Conservation (phyloP, 1,139 yeast species). For the Suhomyces panamericanus region DNA sequence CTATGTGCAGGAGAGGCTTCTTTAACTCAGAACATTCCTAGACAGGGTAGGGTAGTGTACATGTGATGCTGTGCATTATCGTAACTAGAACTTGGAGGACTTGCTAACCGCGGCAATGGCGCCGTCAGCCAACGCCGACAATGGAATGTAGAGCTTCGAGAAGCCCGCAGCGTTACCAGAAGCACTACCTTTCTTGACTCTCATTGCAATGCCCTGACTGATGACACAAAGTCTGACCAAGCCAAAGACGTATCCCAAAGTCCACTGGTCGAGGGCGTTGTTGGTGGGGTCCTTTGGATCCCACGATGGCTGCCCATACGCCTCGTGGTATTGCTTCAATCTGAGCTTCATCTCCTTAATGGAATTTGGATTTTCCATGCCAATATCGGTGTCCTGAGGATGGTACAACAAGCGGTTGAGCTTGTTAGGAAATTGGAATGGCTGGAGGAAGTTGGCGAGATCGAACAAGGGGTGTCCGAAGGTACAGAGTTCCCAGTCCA, state of each 20-base stretch:
- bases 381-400: slow-evolving; percentile 36
- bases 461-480: slow-evolving; percentile 69
- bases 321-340: slow-evolving; percentile 29
- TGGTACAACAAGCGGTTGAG: slow-evolving; percentile 31
- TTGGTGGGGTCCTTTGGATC: slow-evolving; percentile 32
- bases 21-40: too few relatives aligned
- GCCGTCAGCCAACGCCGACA: slow-evolving; percentile 40
- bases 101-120: slow-evolving; percentile 13
- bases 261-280: slow-evolving; percentile 50
- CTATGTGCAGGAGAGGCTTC: not conserved
- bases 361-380: slow-evolving; percentile 37
- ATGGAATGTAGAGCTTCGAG: slow-evolving; percentile 44
- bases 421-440: slow-evolving; percentile 49
- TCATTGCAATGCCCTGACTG: slow-evolving; percentile 67
- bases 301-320: slow-evolving; percentile 37
- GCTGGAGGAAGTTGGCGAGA: slow-evolving; percentile 60
- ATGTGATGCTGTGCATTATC: too few relatives aligned
- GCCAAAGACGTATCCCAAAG: slow-evolving; percentile 60
- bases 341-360: slow-evolving; percentile 23
- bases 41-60: too few relatives aligned
- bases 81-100: slow-evolving; percentile 12
- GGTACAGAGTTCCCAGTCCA: slow-evolving; percentile 72
- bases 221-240: slow-evolving; percentile 60
- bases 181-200: slow-evolving; percentile 58
- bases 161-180: slow-evolving; percentile 53